A percentile compares a stretch with the other conserved stretches of the same genome.
Evolutionary conservation across 257 asterid species (phyloP).

Genomic region (Hygrophila difformis): DNA sequence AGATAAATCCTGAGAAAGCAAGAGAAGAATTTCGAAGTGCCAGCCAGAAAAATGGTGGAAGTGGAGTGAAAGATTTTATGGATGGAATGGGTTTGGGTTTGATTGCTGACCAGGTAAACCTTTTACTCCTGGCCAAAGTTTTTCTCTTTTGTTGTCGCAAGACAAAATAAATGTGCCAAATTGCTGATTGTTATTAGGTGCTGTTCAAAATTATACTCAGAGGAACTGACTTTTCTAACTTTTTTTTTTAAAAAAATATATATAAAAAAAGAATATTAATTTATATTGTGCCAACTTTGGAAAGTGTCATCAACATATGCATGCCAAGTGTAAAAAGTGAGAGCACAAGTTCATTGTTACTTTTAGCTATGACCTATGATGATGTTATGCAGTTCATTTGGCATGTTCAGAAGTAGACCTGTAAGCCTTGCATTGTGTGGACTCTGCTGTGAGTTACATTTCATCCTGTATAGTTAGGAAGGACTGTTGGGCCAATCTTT

Average conservation of each 20-base stretch:
- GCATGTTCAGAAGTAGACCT: background rate
- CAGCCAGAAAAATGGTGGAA: constrained; percentile 66
- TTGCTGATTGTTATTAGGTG: background rate
- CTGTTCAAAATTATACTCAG: background rate
- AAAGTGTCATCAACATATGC: too few relatives aligned
- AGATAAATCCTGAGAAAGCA: constrained; percentile 95
- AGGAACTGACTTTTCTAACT: too few relatives aligned
- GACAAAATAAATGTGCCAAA: background rate
- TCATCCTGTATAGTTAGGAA: too few relatives aligned
- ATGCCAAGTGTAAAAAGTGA: too few relatives aligned
- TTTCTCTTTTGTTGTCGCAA: background rate
- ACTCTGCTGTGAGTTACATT: too few relatives aligned
- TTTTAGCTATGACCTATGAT: background rate
- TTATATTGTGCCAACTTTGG: too few relatives aligned
- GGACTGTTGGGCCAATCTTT: too few relatives aligned
- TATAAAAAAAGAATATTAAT: too few relatives aligned
- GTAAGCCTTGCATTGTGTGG: too few relatives aligned
- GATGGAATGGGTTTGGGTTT: constrained; percentile 98
- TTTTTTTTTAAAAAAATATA: too few relatives aligned
- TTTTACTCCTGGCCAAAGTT: background rate
- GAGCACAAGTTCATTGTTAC: too few relatives aligned
- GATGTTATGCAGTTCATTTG: background rate
- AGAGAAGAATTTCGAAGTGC: constrained; percentile 80
- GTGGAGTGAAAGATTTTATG: constrained; percentile 93
- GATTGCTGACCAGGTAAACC: constrained; percentile 83